Base-by-base conservation (phyloP, 805 yeast species). In the Kodamaea hsintzibuensis region DNA sequence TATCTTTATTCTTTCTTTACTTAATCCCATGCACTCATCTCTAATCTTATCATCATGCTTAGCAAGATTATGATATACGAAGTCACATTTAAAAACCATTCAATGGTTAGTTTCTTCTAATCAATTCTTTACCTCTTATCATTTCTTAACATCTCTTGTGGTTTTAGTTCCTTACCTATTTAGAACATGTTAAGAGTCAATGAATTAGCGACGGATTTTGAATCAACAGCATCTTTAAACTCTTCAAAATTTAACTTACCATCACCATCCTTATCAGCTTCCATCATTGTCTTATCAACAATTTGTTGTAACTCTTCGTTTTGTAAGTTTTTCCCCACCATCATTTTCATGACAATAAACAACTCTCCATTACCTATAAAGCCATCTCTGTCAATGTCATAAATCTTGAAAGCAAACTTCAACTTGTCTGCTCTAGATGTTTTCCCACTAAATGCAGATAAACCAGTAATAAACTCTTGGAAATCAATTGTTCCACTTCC, bases 311-410 rank as follows among this genome's bases (percentile, higher is more conserved):
- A 78, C 64, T 95, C 97, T 25, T 83, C 84, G 55, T 89, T 96
- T 57, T 84, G 87, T 54, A 96, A 73, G 64, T 95, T 91, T 61
- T 84, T 86, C 1, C 98, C 99, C 25, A 96, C 99, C 99, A 95
- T 95, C 83, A 90, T 89, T 71, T 95, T 89, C 73, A 95, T 77
- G 42, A 95, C 98, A 42, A 93, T 79, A 64, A 87, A 95, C 53
- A 95, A 71, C 71, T 95, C 99, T 19, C 99, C 99, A 66, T 93
- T 93, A 2, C 98, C 92, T 38, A 95, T 90, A 67, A 66, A 91
- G 0, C 99, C 99, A 67, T 95, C 99, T 53, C 91, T 80, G 70
- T 95, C 99, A 58, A 95, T 91, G 67, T 95, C 99, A 66, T 95
- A 95, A 16, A 95, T 91, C 64, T 86, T 89, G 73, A 95, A 95